Base-by-base conservation (phyloP, 768 basidiomycete genomes). In the Kwoniella mangroviensis region DNA sequence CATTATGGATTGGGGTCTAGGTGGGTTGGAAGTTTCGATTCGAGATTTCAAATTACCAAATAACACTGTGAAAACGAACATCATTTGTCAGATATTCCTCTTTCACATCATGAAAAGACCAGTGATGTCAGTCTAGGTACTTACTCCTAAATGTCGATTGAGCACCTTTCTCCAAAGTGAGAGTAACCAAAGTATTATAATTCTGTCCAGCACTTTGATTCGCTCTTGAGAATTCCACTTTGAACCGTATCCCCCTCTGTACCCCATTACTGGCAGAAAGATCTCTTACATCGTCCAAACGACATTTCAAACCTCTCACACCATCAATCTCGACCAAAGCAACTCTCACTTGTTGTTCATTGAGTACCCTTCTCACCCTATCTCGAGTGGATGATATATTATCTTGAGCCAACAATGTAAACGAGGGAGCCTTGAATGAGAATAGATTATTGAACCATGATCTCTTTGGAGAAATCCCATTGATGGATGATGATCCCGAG, bases 361-460 rank as follows among this genome's bases (percentile, higher is more conserved):
- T 88, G 71, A 99, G 85, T 54, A 94, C 82, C 58, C 88, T 86
- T 68, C 89, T 87, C 82, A 92, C 92, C 77, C 91, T 89, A 73
- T 88, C 88, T 59, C 91, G 86, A 6, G 93, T 91, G 51, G 87
- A 88, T 71, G 88, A 86, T 12, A 83, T 81, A 45, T 79, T 81
- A 67, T 85, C 84, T 62, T 76, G 80, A 13, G 85, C 85, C 68
- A 82, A 75, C 56, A 86, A 74, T 0, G 82, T 84, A 71, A 82
- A 84, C 24, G 84, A 73, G 7, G 77, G 63, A 12, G 92, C 89
- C 77, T 90, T 92, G 85, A 93, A 90, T 80, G 88, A 91, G 87
- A 98, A 95, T 52, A 97, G 87, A 76, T 90, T 91, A 54, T 89
- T 89, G 71, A 99, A 88, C 96, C 95, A 98, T 61, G 87, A 88